phyloP scores from a whole-genome alignment of 225 moss, liverwort and hornwort species.

The Asterella californica region DNA sequence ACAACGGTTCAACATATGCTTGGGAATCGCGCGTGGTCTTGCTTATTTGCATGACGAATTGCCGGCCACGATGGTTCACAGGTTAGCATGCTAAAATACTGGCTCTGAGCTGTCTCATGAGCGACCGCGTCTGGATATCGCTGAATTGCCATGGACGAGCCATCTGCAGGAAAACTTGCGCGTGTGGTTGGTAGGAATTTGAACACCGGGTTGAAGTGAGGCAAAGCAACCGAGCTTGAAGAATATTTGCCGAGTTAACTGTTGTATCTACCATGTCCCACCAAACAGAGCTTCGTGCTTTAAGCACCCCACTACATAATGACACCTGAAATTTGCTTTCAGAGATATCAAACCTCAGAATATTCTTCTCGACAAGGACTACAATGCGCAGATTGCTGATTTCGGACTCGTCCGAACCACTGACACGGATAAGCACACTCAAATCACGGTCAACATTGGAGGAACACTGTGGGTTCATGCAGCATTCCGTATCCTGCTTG shows the following conservation, averaged over 20 bases:
- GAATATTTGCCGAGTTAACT: neutral
- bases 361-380: too few species aligned
- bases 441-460: neutral
- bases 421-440: neutral
- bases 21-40: conserved; percentile 25
- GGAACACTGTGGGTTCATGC: neutral
- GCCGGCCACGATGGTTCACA: conserved; percentile 26
- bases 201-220: neutral
- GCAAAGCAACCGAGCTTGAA: neutral
- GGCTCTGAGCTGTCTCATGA: neutral
- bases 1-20: conserved; percentile 7
- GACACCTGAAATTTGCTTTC: too few species aligned
- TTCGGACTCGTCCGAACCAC: too few species aligned
- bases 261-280: too few species aligned
- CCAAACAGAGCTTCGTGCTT: too few species aligned
- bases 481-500: too few species aligned
- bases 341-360: too few species aligned
- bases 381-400: too few species aligned
- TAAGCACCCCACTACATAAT: too few species aligned
- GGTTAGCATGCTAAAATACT: neutral
- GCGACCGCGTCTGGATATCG: neutral
- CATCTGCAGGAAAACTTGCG: neutral
- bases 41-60: too few species aligned
- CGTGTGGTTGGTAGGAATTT: neutral
- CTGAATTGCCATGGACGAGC: neutral